These are phyloP conservation scores for Fragaria ananassa DNA, from an alignment of 306 rosid species.

Conservation along the genomic window DNA sequence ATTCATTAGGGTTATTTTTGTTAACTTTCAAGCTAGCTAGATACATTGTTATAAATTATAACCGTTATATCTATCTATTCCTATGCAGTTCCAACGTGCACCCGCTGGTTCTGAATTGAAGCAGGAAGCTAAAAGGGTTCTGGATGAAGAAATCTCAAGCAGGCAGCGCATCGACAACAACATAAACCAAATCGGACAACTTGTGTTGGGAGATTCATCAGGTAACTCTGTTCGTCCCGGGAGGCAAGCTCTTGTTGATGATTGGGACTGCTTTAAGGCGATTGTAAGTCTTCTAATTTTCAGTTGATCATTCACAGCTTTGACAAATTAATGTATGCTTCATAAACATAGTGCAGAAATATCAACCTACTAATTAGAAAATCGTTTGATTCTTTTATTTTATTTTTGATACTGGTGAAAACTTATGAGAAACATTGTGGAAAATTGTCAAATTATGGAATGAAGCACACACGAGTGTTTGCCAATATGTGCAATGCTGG, in stretches of 20 bases:
- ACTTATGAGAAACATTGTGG: conserved; percentile 37
- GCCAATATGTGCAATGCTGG: conserved; percentile 51
- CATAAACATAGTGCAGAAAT: neutral
- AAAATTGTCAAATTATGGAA: conserved; percentile 36
- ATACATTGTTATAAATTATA: neutral
- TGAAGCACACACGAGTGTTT: conserved; percentile 32
- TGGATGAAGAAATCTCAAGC: conserved; percentile 25
- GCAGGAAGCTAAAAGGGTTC: conserved; percentile 34
- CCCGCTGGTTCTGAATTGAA: conserved; percentile 28
- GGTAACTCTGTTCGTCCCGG: conserved; percentile 32
- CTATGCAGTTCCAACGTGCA: conserved; percentile 36
- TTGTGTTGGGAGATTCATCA: conserved; percentile 36
- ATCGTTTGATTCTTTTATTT: no score
- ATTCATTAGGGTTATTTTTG: neutral
- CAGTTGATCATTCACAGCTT: neutral
- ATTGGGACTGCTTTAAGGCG: conserved; percentile 53
- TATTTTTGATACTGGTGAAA: conserved; percentile 20
- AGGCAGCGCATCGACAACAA: conserved; percentile 38
- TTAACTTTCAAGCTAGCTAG: neutral
- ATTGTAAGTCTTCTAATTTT: conserved; percentile 33
- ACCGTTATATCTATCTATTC: neutral
- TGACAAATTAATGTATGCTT: neutral
- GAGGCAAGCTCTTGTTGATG: conserved; percentile 52
- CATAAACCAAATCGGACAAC: conserved; percentile 27
- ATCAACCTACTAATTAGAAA: no score